phyloP scores from a whole-genome alignment of 176 grass and related monocot species.

The Tillandsia fasciculata region DNA sequence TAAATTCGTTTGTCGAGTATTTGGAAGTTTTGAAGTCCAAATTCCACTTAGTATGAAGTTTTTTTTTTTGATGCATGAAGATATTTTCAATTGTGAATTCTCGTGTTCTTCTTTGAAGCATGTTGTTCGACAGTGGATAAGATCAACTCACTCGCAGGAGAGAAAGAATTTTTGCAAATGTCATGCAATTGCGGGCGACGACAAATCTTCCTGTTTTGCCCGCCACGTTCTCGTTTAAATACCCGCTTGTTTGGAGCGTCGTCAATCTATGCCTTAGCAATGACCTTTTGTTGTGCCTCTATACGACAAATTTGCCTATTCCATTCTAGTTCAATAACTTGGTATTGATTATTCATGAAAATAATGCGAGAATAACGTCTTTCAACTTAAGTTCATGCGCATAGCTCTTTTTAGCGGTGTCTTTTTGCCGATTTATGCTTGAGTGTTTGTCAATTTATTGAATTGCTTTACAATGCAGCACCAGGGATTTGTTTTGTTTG shows the following conservation, averaged over 20 bases:
- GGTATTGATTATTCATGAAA: no score
- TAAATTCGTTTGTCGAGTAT: not conserved
- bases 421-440: no score
- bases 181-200: not conserved
- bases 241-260: not conserved
- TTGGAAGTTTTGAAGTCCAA: not conserved
- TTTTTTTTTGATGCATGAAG: not conserved
- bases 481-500: constrained; percentile 2
- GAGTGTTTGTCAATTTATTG: not conserved
- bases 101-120: not conserved
- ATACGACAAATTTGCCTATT: no score
- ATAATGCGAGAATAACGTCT: no score
- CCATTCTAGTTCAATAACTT: no score
- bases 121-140: not conserved
- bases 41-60: not conserved
- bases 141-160: not conserved
- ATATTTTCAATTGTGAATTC: not conserved
- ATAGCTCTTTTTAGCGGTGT: no score
- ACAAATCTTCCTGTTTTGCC: not conserved
- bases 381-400: no score
- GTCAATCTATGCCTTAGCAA: not conserved
- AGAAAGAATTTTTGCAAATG: not conserved
- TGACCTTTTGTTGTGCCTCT: not conserved
- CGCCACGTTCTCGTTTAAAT: not conserved
- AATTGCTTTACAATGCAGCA: not conserved